Evolutionary conservation across 2,329 filamentous ascomycete species (phyloP), one percentile per base, ranked within the genome.

Genomic region (Calonectria pseudoreteaudii): DNA sequence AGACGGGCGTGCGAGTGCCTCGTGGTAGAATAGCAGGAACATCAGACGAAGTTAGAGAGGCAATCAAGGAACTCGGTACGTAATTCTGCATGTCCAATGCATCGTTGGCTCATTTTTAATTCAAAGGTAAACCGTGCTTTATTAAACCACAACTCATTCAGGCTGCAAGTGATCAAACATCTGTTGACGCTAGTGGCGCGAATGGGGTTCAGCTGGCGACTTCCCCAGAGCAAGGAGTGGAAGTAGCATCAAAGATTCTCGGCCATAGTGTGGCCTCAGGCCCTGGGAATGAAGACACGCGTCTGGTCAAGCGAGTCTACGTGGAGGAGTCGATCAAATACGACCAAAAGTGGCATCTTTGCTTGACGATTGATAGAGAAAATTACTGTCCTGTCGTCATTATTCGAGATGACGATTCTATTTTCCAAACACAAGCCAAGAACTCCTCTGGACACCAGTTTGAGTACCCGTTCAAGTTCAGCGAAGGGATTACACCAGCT

Each of bases 301-400:
- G 52, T 30, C 30, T 75, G 0, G 80, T 84, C 4, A 80, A 81
- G 0, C 82, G 83, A 23, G 66, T 88, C 0, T 85, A 85, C 68
- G 80, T 88, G 23, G 80, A 83, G 34, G 82, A 87, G 76, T 49
- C 75, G 0, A 64, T 84, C 0, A 49, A 81, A 9, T 74, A 80
- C 20, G 80, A 81, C 0, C 74, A 83, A 2, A 80, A 84, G 65
- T 89, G 83, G 82, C 86, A 86, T 68, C 65, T 89, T 0, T 81
- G 83, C 9, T 81, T 89, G 62, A 84, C 84, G 0, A 81, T 89
- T 47, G 86, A 88, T 56, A 85, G 87, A 5, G 83, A 86, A n/a
- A 81, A 79, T 18, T 84, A 79, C 65, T 79, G 77, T 16, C 87
- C 87, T 0, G 77, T 81, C 0, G 76, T 89, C 4, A 75, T 86